Evolutionary conservation across 2,329 filamentous ascomycete genomes (phyloP).

Genomic region (Pyrenochaeta sp.): DNA sequence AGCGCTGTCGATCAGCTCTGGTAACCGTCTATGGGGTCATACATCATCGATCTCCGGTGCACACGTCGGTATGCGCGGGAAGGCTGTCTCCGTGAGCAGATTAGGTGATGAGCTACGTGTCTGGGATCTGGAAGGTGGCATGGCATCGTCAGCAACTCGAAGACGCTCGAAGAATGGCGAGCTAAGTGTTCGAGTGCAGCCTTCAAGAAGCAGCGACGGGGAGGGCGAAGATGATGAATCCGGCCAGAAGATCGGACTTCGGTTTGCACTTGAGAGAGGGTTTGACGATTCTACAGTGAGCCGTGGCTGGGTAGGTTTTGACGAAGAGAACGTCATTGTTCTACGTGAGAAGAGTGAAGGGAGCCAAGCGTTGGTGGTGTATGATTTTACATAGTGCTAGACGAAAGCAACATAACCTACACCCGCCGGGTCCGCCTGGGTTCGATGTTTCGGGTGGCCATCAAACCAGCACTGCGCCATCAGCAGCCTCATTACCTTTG

Average conservation of each 20-base stretch:
- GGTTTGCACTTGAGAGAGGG: slow-evolving; percentile 44
- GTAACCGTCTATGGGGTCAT: slow-evolving; percentile 86
- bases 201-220: slow-evolving; percentile 42
- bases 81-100: slow-evolving; percentile 86
- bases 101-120: slow-evolving; percentile 75
- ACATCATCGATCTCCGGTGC: slow-evolving; percentile 88
- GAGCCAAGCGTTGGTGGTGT: slow-evolving; percentile 78
- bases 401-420: slow-evolving; percentile 34
- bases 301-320: slow-evolving; percentile 80
- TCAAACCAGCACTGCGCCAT: no score
- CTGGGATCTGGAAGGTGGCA: slow-evolving; percentile 86
- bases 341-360: slow-evolving; percentile 75
- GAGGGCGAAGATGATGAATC: slow-evolving; percentile 30
- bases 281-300: slow-evolving; percentile 55
- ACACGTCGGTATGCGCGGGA: slow-evolving; percentile 83
- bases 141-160: slow-evolving; percentile 55
- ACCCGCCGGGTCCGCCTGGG: no score
- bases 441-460: no score
- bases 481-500: no score
- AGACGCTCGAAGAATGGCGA: slow-evolving; percentile 55
- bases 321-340: slow-evolving; percentile 91
- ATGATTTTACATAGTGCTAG: slow-evolving; percentile 76
- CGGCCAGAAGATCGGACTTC: slow-evolving; percentile 41
- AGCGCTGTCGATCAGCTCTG: slow-evolving; percentile 72
- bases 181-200: slow-evolving; percentile 63